Evolutionary conservation across 257 asterid species (phyloP).

Genomic region (Lithospermum erythrorhizon): DNA sequence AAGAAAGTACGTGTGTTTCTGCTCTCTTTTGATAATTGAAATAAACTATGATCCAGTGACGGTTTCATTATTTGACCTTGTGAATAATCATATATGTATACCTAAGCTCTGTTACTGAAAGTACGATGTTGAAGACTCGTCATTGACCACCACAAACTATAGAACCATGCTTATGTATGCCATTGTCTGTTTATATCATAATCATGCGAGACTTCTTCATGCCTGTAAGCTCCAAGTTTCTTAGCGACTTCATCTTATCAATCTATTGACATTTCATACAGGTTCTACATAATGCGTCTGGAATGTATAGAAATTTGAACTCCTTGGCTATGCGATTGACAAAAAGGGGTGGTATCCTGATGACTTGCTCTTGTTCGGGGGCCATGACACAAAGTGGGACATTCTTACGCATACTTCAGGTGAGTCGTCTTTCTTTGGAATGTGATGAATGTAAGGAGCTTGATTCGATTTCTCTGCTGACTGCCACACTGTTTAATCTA

Average conservation of each 20-base stretch:
- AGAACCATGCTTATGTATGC: background rate
- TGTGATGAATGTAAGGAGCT: background rate
- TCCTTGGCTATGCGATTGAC: slow-evolving; percentile 85
- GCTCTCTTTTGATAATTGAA: background rate
- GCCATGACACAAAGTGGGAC: slow-evolving; percentile 97
- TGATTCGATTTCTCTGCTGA: background rate
- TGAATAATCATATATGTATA: too few relatives aligned
- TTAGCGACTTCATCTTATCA: background rate
- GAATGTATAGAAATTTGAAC: slow-evolving; percentile 90
- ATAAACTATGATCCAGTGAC: too few relatives aligned
- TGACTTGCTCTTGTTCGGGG: slow-evolving; percentile 99
- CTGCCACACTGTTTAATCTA: background rate
- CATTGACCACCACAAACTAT: background rate
- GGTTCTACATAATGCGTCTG: slow-evolving; percentile 85
- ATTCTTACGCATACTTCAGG: slow-evolving; percentile 71
- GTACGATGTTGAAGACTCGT: background rate
- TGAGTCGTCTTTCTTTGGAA: slow-evolving; percentile 18
- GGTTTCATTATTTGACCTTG: background rate
- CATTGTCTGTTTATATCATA: background rate
- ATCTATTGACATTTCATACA: slow-evolving; percentile 15
- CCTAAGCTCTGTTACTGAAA: too few relatives aligned
- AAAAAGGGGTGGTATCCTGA: slow-evolving; percentile 68
- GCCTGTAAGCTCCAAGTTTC: background rate
- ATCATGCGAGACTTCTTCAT: background rate
- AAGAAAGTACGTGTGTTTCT: slow-evolving; percentile 36